Conservation (phyloP, 2,329 filamentous ascomycete species). For the Incumbomyces lentus region DNA sequence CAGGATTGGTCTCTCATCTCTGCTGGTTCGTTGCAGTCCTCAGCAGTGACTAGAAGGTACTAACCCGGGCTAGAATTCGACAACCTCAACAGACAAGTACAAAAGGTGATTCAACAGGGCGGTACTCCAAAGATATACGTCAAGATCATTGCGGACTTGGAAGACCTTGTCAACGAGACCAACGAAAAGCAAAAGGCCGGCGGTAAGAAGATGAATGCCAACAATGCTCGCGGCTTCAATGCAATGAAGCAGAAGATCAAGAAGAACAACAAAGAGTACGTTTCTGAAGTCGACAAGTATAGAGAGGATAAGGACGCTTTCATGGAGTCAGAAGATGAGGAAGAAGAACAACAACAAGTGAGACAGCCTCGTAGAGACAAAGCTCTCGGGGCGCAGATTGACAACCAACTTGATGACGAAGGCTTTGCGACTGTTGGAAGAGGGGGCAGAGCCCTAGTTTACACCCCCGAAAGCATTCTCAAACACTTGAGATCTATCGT, state of each 20-base stretch:
- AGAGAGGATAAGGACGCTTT: slow-evolving; percentile 73
- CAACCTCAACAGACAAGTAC: slow-evolving; percentile 78
- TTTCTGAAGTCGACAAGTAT: slow-evolving; percentile 77
- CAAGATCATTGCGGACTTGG: slow-evolving; percentile 83
- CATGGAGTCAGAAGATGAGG: slow-evolving; percentile 74
- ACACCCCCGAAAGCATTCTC: slow-evolving; percentile 94
- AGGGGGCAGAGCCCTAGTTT: slow-evolving; percentile 78
- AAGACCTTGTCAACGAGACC: slow-evolving; percentile 88
- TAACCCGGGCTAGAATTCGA: slow-evolving; percentile 61
- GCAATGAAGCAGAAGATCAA: slow-evolving; percentile 96
- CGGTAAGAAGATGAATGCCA: slow-evolving; percentile 97
- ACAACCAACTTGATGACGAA: slow-evolving; percentile 56
- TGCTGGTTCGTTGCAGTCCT: slow-evolving; percentile 51
- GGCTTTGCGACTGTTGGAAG: slow-evolving; percentile 84
- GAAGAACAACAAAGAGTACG: slow-evolving; percentile 96
- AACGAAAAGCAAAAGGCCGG: slow-evolving; percentile 92
- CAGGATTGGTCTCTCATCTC: slow-evolving; percentile 94
- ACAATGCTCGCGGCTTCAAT: slow-evolving; percentile 85
- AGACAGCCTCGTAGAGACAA: slow-evolving; percentile 34
- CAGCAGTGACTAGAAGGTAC: neutral
- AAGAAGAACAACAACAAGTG: slow-evolving; percentile 40
- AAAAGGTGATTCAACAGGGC: slow-evolving; percentile 65
- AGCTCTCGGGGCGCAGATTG: slow-evolving; percentile 40
- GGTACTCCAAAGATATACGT: slow-evolving; percentile 85
- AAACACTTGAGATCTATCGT: slow-evolving; percentile 90